Percentiles rank a stretch among this genome's conserved stretches.
Evolutionary conservation across 768 basidiomycete genomes (phyloP).

Genomic region (Lentinula sp.): DNA sequence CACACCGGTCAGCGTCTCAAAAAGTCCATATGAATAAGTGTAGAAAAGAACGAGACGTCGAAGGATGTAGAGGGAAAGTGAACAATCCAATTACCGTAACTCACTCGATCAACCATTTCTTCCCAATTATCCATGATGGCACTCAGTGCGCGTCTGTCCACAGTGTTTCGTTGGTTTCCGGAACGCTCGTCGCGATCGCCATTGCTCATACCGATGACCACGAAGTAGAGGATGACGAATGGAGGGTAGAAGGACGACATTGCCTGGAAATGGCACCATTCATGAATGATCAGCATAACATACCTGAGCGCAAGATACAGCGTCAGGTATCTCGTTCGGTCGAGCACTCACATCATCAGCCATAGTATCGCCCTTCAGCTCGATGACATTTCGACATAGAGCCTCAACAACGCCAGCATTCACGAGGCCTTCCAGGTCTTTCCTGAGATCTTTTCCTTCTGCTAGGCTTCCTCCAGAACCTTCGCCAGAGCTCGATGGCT

Average conservation of each 20-base stretch:
- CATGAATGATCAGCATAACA: too few species aligned
- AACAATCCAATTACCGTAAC: background rate
- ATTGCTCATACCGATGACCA: background rate
- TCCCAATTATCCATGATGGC: background rate
- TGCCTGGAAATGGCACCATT: background rate
- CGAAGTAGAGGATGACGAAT: constrained; percentile 2
- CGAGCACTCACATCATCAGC: background rate
- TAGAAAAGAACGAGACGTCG: too few species aligned
- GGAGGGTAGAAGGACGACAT: constrained; percentile 1
- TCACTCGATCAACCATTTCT: background rate
- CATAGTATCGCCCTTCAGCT: background rate
- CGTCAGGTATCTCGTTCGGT: background rate
- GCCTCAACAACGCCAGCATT: background rate
- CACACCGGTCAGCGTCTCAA: background rate
- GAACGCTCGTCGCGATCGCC: background rate
- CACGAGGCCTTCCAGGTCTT: background rate
- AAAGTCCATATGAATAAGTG: too few species aligned
- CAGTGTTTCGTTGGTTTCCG: background rate
- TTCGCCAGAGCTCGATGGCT: background rate
- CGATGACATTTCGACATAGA: background rate
- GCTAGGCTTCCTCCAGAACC: background rate
- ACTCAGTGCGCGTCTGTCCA: background rate
- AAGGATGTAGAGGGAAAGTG: too few species aligned
- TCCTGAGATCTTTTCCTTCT: background rate
- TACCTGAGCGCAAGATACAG: too few species aligned